Percentiles rank a stretch among this genome's conserved stretches.
These are phyloP conservation scores for Magnaporthiopsis incrustans DNA, from an alignment of 2,329 filamentous ascomycete species.

Conservation along the genomic window DNA sequence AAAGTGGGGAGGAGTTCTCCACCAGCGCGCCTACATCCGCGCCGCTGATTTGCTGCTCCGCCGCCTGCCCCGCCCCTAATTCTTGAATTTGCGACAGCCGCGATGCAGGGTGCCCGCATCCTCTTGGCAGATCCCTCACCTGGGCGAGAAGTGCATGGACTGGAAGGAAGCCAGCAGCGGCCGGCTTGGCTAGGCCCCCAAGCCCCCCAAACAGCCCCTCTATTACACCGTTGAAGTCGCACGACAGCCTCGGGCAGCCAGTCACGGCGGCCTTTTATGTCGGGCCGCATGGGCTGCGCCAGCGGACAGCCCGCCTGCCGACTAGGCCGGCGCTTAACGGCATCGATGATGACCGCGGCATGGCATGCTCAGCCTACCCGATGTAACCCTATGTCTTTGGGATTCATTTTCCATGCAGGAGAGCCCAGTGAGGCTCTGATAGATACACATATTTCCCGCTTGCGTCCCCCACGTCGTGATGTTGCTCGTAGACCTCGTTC, in stretches of 20 bases:
- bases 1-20: too few relatives aligned
- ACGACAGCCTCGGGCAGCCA: not conserved
- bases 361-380: not conserved
- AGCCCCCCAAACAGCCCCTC: not conserved
- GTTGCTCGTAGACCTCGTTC: too few relatives aligned
- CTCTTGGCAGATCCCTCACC: too few relatives aligned
- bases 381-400: not conserved
- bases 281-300: too few relatives aligned
- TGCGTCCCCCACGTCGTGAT: too few relatives aligned
- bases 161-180: too few relatives aligned
- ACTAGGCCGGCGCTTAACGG: too few relatives aligned
- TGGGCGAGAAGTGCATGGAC: too few relatives aligned
- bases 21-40: too few relatives aligned
- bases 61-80: too few relatives aligned
- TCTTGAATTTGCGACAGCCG: not conserved
- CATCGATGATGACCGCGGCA: not conserved
- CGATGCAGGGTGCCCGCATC: too few relatives aligned
- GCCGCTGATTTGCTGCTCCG: not conserved
- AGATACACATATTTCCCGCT: not conserved
- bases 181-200: not conserved
- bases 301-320: too few relatives aligned
- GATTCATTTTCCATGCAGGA: not conserved
- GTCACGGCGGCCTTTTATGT: not conserved
- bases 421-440: not conserved
- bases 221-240: not conserved